Conservation (phyloP, 1,284 basidiomycete species). For the Moniliophthora roreri region DNA sequence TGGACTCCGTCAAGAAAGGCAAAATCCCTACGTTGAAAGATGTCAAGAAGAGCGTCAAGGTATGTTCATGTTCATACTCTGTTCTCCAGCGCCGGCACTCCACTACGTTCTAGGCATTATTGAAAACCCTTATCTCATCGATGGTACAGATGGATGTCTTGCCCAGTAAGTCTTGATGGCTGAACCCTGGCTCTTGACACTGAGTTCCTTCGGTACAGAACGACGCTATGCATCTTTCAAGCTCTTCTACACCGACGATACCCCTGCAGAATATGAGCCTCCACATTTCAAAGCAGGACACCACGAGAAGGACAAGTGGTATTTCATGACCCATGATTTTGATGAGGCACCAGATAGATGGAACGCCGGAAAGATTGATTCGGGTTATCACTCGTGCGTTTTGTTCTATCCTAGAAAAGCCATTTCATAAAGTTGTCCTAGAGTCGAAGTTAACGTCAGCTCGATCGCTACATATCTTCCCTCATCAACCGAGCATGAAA, state of each 20-base stretch:
- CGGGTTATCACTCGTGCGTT: constrained; percentile 69
- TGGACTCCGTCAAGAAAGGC: constrained; percentile 53
- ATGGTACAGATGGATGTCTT: constrained; percentile 76
- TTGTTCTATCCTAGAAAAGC: not conserved
- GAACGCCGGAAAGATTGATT: constrained; percentile 62
- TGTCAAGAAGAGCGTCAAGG: constrained; percentile 74
- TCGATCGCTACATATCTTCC: constrained; percentile 76
- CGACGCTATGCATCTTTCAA: constrained; percentile 84
- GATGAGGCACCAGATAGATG: constrained; percentile 71
- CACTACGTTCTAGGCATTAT: constrained; percentile 44
- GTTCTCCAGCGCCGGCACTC: not conserved
- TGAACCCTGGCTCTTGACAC: not conserved
- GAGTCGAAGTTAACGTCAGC: constrained; percentile 66
- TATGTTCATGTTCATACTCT: constrained; percentile 21
- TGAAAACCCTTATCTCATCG: constrained; percentile 73
- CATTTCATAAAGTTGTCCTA: constrained; percentile 26
- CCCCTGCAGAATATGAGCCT: constrained; percentile 77
- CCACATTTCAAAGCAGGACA: constrained; percentile 72
- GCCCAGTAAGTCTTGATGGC: constrained; percentile 51
- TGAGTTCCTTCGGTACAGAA: constrained; percentile 37
- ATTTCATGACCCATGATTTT: constrained; percentile 70
- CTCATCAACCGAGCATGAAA: constrained; percentile 55
- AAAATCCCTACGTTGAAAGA: constrained; percentile 66
- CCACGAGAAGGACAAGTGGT: constrained; percentile 67
- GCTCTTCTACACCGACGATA: constrained; percentile 72